Evolutionary conservation across 176 grass and related monocot genomes (phyloP).

Genomic region (Musa beccarii): DNA sequence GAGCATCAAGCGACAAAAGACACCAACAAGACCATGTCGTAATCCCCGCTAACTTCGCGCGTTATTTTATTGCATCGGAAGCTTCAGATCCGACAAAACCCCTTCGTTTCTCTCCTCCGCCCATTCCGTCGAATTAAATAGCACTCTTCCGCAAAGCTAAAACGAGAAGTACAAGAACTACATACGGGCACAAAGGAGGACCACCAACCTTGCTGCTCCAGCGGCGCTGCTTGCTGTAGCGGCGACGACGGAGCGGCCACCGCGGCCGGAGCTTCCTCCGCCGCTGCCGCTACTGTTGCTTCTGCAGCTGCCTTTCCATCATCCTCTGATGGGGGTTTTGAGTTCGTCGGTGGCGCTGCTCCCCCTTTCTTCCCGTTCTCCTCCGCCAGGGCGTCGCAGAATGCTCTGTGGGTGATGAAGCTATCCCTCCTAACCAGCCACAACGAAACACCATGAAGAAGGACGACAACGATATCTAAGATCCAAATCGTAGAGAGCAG

Average conservation of each 20-base stretch:
- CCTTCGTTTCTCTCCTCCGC: not conserved
- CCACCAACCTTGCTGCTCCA: no score
- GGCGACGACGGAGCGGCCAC: constrained; percentile 14
- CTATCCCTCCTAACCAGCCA: constrained; percentile 68
- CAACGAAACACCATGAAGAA: not conserved
- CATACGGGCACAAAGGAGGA: no score
- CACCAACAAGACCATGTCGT: not conserved
- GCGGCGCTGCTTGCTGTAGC: no score
- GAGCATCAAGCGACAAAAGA: not conserved
- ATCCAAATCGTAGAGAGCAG: not conserved
- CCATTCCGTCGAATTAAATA: no score
- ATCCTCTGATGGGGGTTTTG: not conserved
- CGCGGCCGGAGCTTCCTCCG: not conserved
- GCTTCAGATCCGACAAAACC: constrained; percentile 24
- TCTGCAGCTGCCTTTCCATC: constrained; percentile 12
- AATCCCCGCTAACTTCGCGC: not conserved
- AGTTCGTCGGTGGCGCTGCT: not conserved
- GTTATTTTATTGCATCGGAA: not conserved
- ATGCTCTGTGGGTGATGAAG: constrained; percentile 98
- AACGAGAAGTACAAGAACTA: no score
- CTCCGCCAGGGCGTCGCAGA: constrained; percentile 92
- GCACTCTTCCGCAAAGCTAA: no score
- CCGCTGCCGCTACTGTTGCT: not conserved
- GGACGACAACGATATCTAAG: not conserved
- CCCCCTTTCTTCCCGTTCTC: constrained; percentile 62